phyloP scores from a whole-genome alignment of 495 filamentous ascomycete genomes.

The Aspergillus nidulans region DNA sequence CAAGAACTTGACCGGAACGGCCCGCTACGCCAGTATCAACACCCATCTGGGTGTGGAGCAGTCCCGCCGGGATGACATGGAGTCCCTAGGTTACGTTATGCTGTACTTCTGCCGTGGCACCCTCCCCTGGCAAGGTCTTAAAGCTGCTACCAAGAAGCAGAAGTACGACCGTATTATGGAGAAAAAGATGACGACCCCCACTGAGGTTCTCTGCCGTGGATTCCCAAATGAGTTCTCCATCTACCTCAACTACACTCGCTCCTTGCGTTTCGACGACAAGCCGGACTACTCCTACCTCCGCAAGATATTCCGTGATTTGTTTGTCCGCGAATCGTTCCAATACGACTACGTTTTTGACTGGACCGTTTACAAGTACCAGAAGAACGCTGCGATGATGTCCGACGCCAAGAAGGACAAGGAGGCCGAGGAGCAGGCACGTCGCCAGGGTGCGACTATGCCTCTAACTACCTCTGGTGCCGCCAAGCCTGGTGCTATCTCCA shows the following conservation, averaged over 20 bases:
- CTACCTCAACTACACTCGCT: slow-evolving; percentile 99
- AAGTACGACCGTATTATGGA: slow-evolving; percentile 99
- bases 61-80: slow-evolving; percentile 99
- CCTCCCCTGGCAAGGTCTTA: slow-evolving; percentile 98
- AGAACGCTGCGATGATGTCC: slow-evolving; percentile 90
- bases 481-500: slow-evolving; percentile 68
- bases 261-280: slow-evolving; percentile 99
- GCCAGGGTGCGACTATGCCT: slow-evolving; percentile 55
- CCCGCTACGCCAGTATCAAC: slow-evolving; percentile 99
- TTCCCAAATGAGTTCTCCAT: slow-evolving; percentile 99
- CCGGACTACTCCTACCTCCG: slow-evolving; percentile 99
- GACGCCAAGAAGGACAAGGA: slow-evolving; percentile 75
- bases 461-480: slow-evolving; percentile 56
- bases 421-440: slow-evolving; percentile 67
- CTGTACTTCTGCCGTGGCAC: slow-evolving; percentile 99
- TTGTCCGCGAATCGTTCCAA: slow-evolving; percentile 98
- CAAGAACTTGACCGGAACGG: slow-evolving; percentile 99
- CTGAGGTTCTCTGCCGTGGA: slow-evolving; percentile 96
- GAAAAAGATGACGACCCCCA: slow-evolving; percentile 99
- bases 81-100: slow-evolving; percentile 99
- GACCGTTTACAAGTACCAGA: slow-evolving; percentile 99
- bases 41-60: slow-evolving; percentile 98
- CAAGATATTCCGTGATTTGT: slow-evolving; percentile 99
- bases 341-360: slow-evolving; percentile 99
- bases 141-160: slow-evolving; percentile 99